A percentile compares a stretch with the other conserved stretches of the same genome.
These are phyloP conservation scores for Beta macrorhiza DNA, from an alignment of 179 eudicot genomes.

Conservation along the genomic window DNA sequence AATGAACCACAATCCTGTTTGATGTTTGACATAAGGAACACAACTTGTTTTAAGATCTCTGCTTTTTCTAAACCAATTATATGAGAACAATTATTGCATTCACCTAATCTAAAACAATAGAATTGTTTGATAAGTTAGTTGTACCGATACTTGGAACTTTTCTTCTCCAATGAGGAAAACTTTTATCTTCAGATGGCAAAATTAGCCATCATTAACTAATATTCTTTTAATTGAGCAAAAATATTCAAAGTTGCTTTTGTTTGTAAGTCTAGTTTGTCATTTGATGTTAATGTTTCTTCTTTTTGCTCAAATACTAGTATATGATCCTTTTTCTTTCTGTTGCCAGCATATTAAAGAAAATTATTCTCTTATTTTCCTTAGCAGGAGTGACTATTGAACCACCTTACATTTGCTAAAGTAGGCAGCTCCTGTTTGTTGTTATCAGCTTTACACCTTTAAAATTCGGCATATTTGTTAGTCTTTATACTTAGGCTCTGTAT, in stretches of 20 bases:
- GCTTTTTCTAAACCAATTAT: not conserved
- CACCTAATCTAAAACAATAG: slow-evolving; percentile 10
- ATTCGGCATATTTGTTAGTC: too few species aligned
- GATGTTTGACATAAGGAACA: not conserved
- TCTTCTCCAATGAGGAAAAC: slow-evolving; percentile 29
- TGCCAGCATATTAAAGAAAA: slow-evolving; percentile 24
- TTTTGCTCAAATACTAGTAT: slow-evolving; percentile 10
- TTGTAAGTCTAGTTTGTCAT: slow-evolving; percentile 24
- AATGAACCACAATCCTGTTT: not conserved
- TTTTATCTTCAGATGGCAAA: slow-evolving; percentile 16
- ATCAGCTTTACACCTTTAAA: slow-evolving; percentile 15
- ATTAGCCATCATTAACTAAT: slow-evolving; percentile 26
- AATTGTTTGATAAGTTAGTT: not conserved
- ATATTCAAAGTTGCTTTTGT: slow-evolving; percentile 21
- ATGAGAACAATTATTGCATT: slow-evolving; percentile 18
- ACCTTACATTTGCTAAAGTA: slow-evolving; percentile 29
- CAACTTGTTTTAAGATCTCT: not conserved
- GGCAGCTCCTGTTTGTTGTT: slow-evolving; percentile 10
- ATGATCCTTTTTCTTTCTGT: slow-evolving; percentile 16
- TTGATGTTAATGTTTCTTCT: slow-evolving; percentile 27
- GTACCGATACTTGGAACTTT: slow-evolving; percentile 17
- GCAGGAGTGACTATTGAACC: slow-evolving; percentile 23
- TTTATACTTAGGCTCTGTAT: too few species aligned
- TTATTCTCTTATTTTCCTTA: slow-evolving; percentile 22
- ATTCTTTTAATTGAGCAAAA: slow-evolving; percentile 18